These are phyloP conservation scores for Plasmodium reichenowi DNA, from an alignment of 169 alveolate species.

Conservation along the genomic window DNA sequence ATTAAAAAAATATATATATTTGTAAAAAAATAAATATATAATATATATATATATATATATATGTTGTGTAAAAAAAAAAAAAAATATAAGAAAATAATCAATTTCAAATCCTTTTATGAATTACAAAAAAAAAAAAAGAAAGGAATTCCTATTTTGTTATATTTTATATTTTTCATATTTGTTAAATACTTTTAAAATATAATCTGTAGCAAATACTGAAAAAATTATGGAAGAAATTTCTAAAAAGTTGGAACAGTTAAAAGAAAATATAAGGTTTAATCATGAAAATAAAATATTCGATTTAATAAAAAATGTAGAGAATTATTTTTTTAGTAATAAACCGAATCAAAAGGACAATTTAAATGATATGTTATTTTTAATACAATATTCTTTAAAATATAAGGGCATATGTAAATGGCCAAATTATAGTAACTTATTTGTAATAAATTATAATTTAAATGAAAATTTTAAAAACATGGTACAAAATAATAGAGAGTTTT, in stretches of 20 bases:
- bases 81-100: no score
- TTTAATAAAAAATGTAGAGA: conserved; percentile 30
- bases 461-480: conserved; percentile 52
- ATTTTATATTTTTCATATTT: conserved; percentile 3
- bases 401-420: conserved; percentile 75
- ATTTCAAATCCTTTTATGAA: no score
- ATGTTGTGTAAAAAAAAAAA: no score
- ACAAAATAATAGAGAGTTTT: conserved; percentile 31
- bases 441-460: conserved; percentile 66
- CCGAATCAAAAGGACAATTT: conserved; percentile 29
- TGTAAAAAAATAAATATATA: no score
- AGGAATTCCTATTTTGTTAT: background rate
- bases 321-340: conserved; percentile 15
- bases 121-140: background rate
- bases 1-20: no score
- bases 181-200: background rate
- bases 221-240: conserved; percentile 60
- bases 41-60: no score
- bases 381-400: conserved; percentile 68
- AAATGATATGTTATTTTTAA: conserved; percentile 63
- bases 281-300: conserved; percentile 15
- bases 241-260: conserved; percentile 32
- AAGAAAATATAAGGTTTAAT: conserved; percentile 17
- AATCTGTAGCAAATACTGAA: background rate
- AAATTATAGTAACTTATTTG: conserved; percentile 34